Base-by-base conservation (phyloP, 2,329 filamentous ascomycete species). In the Graphilbum fragrans region DNA sequence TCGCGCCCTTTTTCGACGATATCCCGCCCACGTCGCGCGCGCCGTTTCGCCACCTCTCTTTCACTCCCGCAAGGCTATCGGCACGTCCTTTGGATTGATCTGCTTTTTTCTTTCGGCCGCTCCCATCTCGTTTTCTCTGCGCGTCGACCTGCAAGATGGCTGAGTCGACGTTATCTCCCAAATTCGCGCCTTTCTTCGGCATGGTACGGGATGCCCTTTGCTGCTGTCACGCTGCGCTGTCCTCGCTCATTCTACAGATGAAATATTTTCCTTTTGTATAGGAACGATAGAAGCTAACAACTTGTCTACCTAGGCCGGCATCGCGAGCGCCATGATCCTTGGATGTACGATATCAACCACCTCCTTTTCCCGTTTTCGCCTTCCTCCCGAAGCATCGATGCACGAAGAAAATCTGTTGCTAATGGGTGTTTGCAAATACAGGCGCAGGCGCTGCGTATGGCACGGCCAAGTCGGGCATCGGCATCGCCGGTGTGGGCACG, bases 171-270 rank as follows among this genome's bases (percentile, higher is more conserved):
- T 63, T 77, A 47, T 69, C 80, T 45, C 85, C 85, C 53, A 84
- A 83, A 65, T 90, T 88, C 60, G 85, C 85, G 66, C 84, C 84
- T 53, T 92, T 90, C 69, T 73, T 90, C 60, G 85, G 85, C 69
- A 86, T 90, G 82, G 83, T 87, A 69, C 64, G 79, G 66, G 42
- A 31, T 38, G 37, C 45, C 21, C 34, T 22, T 23, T 10, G 41
- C 38, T 21, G n/a, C n/a, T n/a, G n/a, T n/a, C n/a, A n/a, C n/a
- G n/a, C n/a, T n/a, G n/a, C n/a, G n/a, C n/a, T n/a, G n/a, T n/a
- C n/a, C n/a, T n/a, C n/a, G n/a, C n/a, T n/a, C n/a, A n/a, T n/a
- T n/a, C n/a, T n/a, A n/a, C n/a, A 27, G 25, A 27, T 27, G 25
- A 27, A 27, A 7, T 27, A 27, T 27, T 31, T 31, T 9, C 6